Evolutionary conservation across 148 eudicot species (phyloP), one percentile per base, ranked within the genome.

Genomic region (Talinum fruticosum): DNA sequence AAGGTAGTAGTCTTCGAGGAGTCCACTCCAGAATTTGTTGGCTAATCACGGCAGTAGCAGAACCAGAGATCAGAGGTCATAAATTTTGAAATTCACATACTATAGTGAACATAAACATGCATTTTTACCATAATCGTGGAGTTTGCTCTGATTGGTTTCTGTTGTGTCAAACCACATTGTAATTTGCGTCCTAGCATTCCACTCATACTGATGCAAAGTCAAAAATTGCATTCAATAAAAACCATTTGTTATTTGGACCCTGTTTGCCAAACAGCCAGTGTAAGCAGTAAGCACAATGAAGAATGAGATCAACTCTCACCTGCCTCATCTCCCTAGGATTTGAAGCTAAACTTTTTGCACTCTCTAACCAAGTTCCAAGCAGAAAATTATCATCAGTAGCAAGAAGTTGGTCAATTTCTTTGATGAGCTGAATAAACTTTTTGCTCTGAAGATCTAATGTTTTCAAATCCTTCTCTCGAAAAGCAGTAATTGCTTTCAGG

Each of bases 111-210:
- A 44, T 23, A n/a, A n/a, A 28, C 34, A 10, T 8, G 12, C 66
- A 28, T 26, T 36, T 81, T 82, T 89, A 96, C 99, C 99, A 65
- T 96, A 96, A 82, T 96, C 99, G 72, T 96, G 99, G 73, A 96
- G 99, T 86, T 89, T 79, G 89, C 99, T 96, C 78, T 96, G 99
- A 38, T 67, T 81, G 59, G 88, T 73, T 80, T 85, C 66, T 36
- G 95, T 85, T 38, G 78, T 90, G 78, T 96, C 99, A 29, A 79
- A 96, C 99, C 99, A 96, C 99, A 96, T 96, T 41, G 97, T 93
- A 65, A 96, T 90, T 79, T 96, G 99, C 41, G 99, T 93, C 77
- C 97, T 90, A 12, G 99, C 97, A 32, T 96, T 96, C 99, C 99
- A 96, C 84, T 96, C 99, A 38, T 91, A 93, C 99, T 96, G 87